Evolutionary conservation across 2,329 filamentous ascomycete species (phyloP).

Genomic region (Fusarium sp.): DNA sequence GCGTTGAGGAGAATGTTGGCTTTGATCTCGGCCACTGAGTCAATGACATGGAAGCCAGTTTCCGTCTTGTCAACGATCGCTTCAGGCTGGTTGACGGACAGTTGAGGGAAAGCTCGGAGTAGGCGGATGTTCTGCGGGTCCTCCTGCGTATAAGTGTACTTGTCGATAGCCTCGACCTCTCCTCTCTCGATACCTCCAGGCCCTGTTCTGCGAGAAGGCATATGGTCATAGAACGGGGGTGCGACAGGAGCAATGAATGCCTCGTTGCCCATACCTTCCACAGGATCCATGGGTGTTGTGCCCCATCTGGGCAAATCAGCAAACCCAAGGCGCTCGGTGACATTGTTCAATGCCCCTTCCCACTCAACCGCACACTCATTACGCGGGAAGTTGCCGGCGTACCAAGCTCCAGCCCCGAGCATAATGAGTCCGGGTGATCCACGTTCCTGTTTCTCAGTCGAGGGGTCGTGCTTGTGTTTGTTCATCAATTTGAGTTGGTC

Average conservation of each 20-base stretch:
- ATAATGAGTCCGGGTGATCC: slow-evolving; percentile 40
- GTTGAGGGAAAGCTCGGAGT: slow-evolving; percentile 34
- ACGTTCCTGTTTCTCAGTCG: background rate
- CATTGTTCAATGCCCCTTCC: slow-evolving; percentile 37
- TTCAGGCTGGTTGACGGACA: slow-evolving; percentile 34
- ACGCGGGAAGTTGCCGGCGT: slow-evolving; percentile 16
- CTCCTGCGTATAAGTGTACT: slow-evolving; percentile 22
- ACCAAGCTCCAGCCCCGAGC: slow-evolving; percentile 46
- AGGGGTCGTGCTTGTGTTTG: background rate
- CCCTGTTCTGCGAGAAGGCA: slow-evolving; percentile 25
- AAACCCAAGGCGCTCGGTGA: slow-evolving; percentile 38
- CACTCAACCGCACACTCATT: slow-evolving; percentile 30
- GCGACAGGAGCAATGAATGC: slow-evolving; percentile 47
- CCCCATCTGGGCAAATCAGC: slow-evolving; percentile 36
- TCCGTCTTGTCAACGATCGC: slow-evolving; percentile 36
- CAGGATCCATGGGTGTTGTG: slow-evolving; percentile 35
- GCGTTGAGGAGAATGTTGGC: slow-evolving; percentile 61
- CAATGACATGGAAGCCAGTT: slow-evolving; percentile 49
- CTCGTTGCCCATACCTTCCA: slow-evolving; percentile 46
- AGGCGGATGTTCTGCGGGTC: slow-evolving; percentile 35
- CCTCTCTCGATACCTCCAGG: slow-evolving; percentile 39
- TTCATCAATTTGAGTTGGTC: slow-evolving; percentile 40
- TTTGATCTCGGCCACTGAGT: slow-evolving; percentile 47
- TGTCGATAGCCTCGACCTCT: slow-evolving; percentile 43
- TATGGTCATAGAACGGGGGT: slow-evolving; percentile 38